Evolutionary conservation across 1,284 basidiomycete genomes (phyloP).

Genomic region (Naganishia liquefaciens): DNA sequence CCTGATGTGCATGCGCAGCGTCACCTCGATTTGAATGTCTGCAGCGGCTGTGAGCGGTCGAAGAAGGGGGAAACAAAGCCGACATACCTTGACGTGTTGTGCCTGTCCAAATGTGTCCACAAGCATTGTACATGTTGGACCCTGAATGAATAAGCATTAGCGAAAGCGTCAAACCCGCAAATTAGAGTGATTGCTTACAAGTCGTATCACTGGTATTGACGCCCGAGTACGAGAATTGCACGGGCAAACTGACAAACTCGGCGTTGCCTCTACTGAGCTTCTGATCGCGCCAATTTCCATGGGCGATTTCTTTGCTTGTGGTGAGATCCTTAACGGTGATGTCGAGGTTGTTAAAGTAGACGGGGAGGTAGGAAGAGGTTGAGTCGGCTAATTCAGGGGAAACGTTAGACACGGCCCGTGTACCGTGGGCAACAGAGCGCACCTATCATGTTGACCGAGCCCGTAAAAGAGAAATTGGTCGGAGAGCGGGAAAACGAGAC

Average conservation of each 20-base stretch:
- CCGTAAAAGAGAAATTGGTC: conserved; percentile 82
- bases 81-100: conserved; percentile 63
- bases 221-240: conserved; percentile 78
- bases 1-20: conserved; percentile 67
- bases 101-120: conserved; percentile 63
- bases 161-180: background rate
- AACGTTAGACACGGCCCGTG: background rate
- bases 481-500: conserved; percentile 67
- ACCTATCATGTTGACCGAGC: conserved; percentile 66
- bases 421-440: conserved; percentile 20
- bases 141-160: conserved; percentile 54
- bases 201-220: conserved; percentile 77
- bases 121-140: conserved; percentile 75
- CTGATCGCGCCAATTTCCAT: conserved; percentile 62
- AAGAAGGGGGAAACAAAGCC: background rate
- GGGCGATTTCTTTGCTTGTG: conserved; percentile 65
- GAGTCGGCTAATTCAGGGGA: conserved; percentile 61
- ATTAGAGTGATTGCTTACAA: conserved; percentile 59
- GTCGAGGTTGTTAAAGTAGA: conserved; percentile 66
- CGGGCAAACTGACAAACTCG: conserved; percentile 65
- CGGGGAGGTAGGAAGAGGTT: conserved; percentile 67
- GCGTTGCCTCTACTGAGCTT: conserved; percentile 67
- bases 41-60: background rate
- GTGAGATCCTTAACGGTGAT: conserved; percentile 63
- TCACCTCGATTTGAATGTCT: conserved; percentile 70